phyloP scores from a whole-genome alignment of 768 basidiomycete genomes.

The Pleurotus djamor region DNA sequence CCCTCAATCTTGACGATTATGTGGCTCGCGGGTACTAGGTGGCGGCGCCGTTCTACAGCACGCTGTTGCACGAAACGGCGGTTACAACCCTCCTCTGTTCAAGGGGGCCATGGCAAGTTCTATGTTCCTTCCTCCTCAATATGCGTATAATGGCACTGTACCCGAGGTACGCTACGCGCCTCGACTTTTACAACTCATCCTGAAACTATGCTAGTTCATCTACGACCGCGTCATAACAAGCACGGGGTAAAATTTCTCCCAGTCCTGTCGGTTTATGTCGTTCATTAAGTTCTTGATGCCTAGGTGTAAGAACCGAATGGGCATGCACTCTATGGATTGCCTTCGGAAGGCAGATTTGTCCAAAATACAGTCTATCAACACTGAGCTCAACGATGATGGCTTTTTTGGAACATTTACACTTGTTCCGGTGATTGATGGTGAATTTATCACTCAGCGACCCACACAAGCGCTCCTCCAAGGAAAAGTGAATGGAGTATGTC shows the following conservation, averaged over 20 bases:
- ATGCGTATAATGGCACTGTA: constrained; percentile 26
- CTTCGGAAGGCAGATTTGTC: constrained; percentile 20
- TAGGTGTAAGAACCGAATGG: constrained; percentile 19
- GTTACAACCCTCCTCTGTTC: constrained; percentile 28
- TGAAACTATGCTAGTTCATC: not conserved
- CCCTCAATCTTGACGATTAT: not conserved
- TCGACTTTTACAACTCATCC: not conserved
- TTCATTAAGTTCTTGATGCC: not conserved
- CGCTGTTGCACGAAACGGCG: constrained; percentile 25
- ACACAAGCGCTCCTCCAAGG: constrained; percentile 23
- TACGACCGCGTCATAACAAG: constrained; percentile 15
- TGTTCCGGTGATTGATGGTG: constrained; percentile 30
- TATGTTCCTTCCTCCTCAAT: constrained; percentile 28
- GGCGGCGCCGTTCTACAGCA: constrained; percentile 32
- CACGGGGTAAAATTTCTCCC: constrained; percentile 14
- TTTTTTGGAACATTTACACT: constrained; percentile 25
- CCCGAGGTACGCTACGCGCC: constrained; percentile 15
- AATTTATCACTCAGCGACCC: constrained; percentile 29
- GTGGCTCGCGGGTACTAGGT: constrained; percentile 13
- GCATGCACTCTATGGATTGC: constrained; percentile 22
- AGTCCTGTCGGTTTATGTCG: not conserved
- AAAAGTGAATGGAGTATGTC: constrained; percentile 28
- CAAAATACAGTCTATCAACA: constrained; percentile 20
- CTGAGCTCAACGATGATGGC: constrained; percentile 11
- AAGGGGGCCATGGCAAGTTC: constrained; percentile 29